phyloP scores from a whole-genome alignment of 1,139 yeast genomes.

The Geotrichum reessii region DNA sequence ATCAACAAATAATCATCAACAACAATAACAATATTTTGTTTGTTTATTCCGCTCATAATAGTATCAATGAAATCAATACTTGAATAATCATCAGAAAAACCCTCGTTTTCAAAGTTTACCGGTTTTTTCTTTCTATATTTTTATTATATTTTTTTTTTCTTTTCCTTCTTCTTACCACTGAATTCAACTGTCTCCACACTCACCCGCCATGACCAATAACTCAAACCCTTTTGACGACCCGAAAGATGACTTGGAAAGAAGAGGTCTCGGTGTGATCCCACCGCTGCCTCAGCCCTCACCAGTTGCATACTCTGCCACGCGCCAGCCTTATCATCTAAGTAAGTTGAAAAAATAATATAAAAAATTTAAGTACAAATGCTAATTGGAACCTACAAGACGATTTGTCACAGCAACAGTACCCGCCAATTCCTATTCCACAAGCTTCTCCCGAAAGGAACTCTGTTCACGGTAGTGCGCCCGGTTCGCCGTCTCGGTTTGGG shows the following conservation, averaged over 20 bases:
- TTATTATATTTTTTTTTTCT: not conserved
- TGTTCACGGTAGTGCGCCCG: slow-evolving; percentile 5
- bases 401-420: not conserved
- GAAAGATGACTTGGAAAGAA: not conserved
- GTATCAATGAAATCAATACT: not conserved
- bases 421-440: not conserved
- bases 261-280: slow-evolving; percentile 9
- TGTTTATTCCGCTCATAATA: not conserved
- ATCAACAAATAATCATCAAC: not conserved
- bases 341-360: slow-evolving; percentile 10
- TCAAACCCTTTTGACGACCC: not conserved
- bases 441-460: slow-evolving; percentile 21
- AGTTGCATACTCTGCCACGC: slow-evolving; percentile 22
- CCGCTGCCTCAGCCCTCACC: slow-evolving; percentile 19
- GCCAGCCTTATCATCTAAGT: slow-evolving; percentile 27
- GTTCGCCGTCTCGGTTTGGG: slow-evolving; percentile 4
- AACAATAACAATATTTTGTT: not conserved
- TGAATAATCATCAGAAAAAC: not conserved
- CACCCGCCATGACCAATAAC: not conserved
- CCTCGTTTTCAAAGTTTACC: no score
- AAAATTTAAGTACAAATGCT: no score
- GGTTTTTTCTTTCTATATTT: not conserved
- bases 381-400: not conserved
- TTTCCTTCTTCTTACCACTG: not conserved
- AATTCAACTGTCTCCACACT: not conserved